Evolutionary conservation across 257 asterid genomes (phyloP).

Genomic region (Asclepias syriaca): DNA sequence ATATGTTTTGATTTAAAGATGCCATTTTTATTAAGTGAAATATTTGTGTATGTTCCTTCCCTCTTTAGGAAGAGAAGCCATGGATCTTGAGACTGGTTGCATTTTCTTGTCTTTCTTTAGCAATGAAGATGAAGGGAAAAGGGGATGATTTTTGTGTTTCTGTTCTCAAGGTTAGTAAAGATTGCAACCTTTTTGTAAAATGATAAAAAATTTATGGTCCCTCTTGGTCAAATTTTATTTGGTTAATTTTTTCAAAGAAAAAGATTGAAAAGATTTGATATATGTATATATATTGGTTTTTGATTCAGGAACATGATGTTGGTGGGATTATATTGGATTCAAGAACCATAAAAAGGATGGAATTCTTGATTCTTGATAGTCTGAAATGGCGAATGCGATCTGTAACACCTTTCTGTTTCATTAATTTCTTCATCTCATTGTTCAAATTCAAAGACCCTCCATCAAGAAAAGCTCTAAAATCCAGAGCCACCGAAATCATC

Average conservation of each 20-base stretch:
- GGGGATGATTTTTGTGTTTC: conserved; percentile 41
- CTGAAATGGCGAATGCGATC: conserved; percentile 78
- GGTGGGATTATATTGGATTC: conserved; percentile 34
- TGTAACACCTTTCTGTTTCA: conserved; percentile 49
- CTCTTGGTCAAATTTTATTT: too few species aligned
- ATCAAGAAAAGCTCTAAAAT: conserved; percentile 37
- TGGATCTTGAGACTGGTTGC: conserved; percentile 57
- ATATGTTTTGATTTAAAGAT: neutral
- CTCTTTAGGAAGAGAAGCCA: conserved; percentile 36
- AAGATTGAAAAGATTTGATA: neutral
- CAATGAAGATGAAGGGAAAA: conserved; percentile 57
- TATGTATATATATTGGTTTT: too few species aligned
- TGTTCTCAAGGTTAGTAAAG: conserved; percentile 36
- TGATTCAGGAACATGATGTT: conserved; percentile 26
- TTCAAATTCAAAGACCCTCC: conserved; percentile 34
- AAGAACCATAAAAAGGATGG: conserved; percentile 47
- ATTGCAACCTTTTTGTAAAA: neutral
- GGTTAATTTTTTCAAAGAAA: too few species aligned
- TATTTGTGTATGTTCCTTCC: neutral
- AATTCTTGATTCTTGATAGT: conserved; percentile 56
- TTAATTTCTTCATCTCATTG: conserved; percentile 39
- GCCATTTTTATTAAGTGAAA: neutral
- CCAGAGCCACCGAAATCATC: conserved; percentile 46
- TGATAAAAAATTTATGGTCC: too few species aligned
- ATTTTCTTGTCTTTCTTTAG: conserved; percentile 58